These are phyloP conservation scores for Histomonas meleagridis DNA, from an alignment of 208 protist species.

Conservation along the genomic window DNA sequence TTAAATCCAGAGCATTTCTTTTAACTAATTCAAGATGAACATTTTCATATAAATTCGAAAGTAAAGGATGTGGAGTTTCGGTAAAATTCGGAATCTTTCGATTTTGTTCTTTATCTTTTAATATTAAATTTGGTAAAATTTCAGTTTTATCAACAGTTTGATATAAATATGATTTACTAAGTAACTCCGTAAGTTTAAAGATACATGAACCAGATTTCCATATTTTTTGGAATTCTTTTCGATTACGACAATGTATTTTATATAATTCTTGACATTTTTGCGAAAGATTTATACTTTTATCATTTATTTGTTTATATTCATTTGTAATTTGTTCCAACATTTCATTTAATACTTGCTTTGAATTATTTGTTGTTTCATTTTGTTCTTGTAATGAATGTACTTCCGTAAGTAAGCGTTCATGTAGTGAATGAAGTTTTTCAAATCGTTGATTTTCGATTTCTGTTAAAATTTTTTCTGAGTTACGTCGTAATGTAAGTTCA, in stretches of 20 bases:
- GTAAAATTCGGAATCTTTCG: neutral
- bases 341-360: neutral
- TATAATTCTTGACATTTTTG: neutral
- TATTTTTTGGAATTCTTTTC: neutral
- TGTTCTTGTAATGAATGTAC: conserved; percentile 17
- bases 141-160: neutral
- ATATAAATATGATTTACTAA: neutral
- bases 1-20: neutral
- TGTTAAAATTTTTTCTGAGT: neutral
- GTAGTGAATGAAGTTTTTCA: neutral
- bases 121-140: neutral
- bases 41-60: neutral
- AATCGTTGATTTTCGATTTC: conserved; percentile 16
- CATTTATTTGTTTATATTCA: neutral
- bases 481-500: neutral
- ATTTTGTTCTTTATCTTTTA: neutral
- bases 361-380: neutral
- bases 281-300: neutral
- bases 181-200: neutral
- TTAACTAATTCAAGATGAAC: neutral
- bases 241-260: neutral
- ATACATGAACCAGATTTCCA: conserved; percentile 3
- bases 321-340: neutral
- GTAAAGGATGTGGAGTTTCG: neutral
- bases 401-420: conserved; percentile 1